These are phyloP conservation scores for Mallotus repandus DNA, from an alignment of 441 rosid species.

Conservation along the genomic window DNA sequence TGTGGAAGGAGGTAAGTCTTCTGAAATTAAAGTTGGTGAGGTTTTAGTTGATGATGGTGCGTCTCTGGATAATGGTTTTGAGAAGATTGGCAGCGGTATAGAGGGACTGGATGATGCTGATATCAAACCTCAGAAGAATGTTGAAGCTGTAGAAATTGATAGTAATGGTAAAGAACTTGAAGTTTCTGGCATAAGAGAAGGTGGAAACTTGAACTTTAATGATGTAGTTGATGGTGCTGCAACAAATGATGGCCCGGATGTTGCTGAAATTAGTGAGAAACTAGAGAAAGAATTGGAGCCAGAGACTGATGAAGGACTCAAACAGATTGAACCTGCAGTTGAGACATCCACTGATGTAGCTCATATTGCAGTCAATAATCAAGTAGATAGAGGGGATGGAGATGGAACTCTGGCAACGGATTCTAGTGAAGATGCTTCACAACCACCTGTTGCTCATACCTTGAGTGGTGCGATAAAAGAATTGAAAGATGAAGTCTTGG, in stretches of 20 bases:
- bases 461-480: background rate
- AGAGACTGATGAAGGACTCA: conserved; percentile 20
- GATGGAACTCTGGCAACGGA: conserved; percentile 28
- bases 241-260: conserved; percentile 11
- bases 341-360: conserved; percentile 14
- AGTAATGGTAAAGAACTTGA: conserved; percentile 22
- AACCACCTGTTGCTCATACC: conserved; percentile 21
- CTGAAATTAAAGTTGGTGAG: conserved; percentile 39
- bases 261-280: conserved; percentile 16
- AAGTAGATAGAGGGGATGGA: conserved; percentile 32
- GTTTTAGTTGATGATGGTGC: conserved; percentile 23
- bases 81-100: conserved; percentile 31
- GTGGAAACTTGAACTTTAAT: background rate
- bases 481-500: conserved; percentile 19
- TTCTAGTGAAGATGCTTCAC: conserved; percentile 16
- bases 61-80: conserved; percentile 49
- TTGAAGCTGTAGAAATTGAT: conserved; percentile 27
- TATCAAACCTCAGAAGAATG: conserved; percentile 25
- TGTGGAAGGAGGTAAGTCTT: conserved; percentile 32
- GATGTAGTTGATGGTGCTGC: conserved; percentile 7
- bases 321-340: conserved; percentile 15
- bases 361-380: conserved; percentile 22
- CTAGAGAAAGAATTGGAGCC: conserved; percentile 14
- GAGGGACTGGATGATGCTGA: conserved; percentile 29
- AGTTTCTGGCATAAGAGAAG: conserved; percentile 16